Conservation (phyloP, 306 rosid genomes). For the Urtica urens region DNA sequence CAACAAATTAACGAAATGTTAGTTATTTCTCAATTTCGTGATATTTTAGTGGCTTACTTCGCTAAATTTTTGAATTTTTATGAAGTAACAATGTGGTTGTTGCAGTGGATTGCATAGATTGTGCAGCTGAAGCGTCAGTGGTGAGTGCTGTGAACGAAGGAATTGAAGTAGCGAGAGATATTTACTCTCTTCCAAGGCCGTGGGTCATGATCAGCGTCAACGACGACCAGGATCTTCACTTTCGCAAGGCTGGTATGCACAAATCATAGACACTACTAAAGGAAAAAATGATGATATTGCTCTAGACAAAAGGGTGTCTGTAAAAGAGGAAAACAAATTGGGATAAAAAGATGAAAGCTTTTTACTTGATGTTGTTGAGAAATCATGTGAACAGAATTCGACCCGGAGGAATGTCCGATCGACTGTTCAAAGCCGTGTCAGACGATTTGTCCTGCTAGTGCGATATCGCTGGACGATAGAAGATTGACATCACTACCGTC, state of each 20-base stretch:
- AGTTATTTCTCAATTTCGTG: too few relatives aligned
- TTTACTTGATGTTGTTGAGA: too few relatives aligned
- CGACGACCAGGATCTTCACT: slow-evolving; percentile 88
- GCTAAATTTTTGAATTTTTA: too few relatives aligned
- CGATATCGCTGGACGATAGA: slow-evolving; percentile 42
- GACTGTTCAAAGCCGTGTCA: slow-evolving; percentile 79
- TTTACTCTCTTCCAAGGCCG: slow-evolving; percentile 37
- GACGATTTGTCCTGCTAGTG: slow-evolving; percentile 79
- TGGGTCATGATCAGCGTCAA: slow-evolving; percentile 93
- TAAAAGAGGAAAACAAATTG: too few relatives aligned
- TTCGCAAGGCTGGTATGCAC: slow-evolving; percentile 71
- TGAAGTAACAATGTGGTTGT: neutral
- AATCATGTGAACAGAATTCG: slow-evolving; percentile 50
- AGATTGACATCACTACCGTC: slow-evolving; percentile 24
- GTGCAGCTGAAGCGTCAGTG: slow-evolving; percentile 86
- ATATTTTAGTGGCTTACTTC: too few relatives aligned
- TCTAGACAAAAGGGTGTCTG: too few relatives aligned
- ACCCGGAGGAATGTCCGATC: slow-evolving; percentile 74
- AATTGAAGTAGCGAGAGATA: slow-evolving; percentile 58
- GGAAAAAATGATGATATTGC: too few relatives aligned
- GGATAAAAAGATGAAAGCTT: too few relatives aligned
- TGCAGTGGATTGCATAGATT: slow-evolving; percentile 97
- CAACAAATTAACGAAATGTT: too few relatives aligned
- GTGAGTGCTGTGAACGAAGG: slow-evolving; percentile 87
- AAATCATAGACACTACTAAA: too few relatives aligned